A percentile compares a stretch with the other conserved stretches of the same genome.
These are phyloP conservation scores for Aspergillus carbonarius DNA, from an alignment of 2,329 filamentous ascomycete species.

Conservation along the genomic window DNA sequence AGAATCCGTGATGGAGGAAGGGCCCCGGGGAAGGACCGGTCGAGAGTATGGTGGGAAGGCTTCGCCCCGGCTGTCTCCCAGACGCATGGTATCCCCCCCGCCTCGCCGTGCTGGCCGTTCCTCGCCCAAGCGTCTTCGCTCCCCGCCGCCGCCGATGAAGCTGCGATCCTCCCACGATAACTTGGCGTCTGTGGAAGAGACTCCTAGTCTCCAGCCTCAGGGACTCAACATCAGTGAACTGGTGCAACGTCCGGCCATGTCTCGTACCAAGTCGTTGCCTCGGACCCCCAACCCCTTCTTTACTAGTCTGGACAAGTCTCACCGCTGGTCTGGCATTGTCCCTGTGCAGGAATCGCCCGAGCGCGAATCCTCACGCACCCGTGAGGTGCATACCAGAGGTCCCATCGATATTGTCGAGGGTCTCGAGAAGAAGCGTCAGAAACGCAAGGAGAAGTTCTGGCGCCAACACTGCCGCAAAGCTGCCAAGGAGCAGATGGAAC, in stretches of 20 bases:
- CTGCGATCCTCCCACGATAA: conserved; percentile 50
- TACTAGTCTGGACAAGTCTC: conserved; percentile 32
- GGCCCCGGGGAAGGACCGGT: conserved; percentile 42
- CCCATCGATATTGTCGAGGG: conserved; percentile 98
- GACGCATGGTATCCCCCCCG: conserved; percentile 57
- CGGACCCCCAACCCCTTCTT: conserved; percentile 71
- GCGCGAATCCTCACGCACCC: conserved; percentile 35
- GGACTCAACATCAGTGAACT: conserved; percentile 55
- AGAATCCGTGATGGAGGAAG: conserved; percentile 51
- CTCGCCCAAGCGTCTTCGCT: conserved; percentile 69
- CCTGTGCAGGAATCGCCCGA: conserved; percentile 38
- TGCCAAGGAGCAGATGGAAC: conserved; percentile 64
- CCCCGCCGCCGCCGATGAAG: conserved; percentile 64
- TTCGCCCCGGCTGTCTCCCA: conserved; percentile 60
- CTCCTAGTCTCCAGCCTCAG: conserved; percentile 46
- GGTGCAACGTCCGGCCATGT: conserved; percentile 64
- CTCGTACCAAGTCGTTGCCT: conserved; percentile 82
- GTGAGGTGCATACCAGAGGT: conserved; percentile 72
- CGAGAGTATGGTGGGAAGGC: conserved; percentile 52
- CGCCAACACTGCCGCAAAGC: conserved; percentile 85
- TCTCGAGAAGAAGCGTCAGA: conserved; percentile 88
- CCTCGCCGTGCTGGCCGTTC: conserved; percentile 49
- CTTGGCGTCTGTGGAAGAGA: conserved; percentile 38
- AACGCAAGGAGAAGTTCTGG: conserved; percentile 88
- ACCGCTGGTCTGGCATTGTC: conserved; percentile 33